These are phyloP conservation scores for Fraxinus cuspidata DNA, from an alignment of 257 asterid species.

Conservation along the genomic window DNA sequence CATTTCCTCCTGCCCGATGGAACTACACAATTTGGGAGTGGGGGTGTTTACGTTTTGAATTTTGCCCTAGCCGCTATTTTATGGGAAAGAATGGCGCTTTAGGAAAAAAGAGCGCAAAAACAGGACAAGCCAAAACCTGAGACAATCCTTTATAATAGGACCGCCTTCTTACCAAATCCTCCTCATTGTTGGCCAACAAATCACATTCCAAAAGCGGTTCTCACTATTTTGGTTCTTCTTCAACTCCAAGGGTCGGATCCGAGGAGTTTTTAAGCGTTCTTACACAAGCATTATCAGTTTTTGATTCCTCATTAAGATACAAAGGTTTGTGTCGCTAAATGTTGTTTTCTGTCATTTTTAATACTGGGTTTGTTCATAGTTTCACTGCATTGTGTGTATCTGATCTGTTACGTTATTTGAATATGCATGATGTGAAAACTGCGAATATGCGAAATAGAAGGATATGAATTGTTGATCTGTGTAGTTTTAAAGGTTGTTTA, in stretches of 20 bases:
- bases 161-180: slow-evolving; percentile 28
- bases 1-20: background rate
- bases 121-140: slow-evolving; percentile 17
- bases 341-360: slow-evolving; percentile 12
- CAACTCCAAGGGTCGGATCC: slow-evolving; percentile 54
- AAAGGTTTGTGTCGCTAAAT: slow-evolving; percentile 20
- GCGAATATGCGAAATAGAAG: background rate
- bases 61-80: slow-evolving; percentile 36
- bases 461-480: background rate
- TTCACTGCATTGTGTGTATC: background rate
- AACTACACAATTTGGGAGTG: background rate
- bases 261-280: slow-evolving; percentile 37
- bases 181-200: slow-evolving; percentile 21
- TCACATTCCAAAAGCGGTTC: slow-evolving; percentile 8
- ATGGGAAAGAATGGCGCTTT: background rate
- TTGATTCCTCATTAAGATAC: slow-evolving; percentile 17
- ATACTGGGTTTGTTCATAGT: background rate
- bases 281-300: slow-evolving; percentile 15
- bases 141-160: slow-evolving; percentile 10
- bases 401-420: slow-evolving; percentile 21
- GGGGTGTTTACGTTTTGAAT: background rate
- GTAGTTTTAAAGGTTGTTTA: background rate
- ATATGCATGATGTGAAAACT: background rate
- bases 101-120: slow-evolving; percentile 7
- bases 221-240: slow-evolving; percentile 19